Base-by-base conservation (phyloP, 306 rosid species). In the Cicer arietinum region DNA sequence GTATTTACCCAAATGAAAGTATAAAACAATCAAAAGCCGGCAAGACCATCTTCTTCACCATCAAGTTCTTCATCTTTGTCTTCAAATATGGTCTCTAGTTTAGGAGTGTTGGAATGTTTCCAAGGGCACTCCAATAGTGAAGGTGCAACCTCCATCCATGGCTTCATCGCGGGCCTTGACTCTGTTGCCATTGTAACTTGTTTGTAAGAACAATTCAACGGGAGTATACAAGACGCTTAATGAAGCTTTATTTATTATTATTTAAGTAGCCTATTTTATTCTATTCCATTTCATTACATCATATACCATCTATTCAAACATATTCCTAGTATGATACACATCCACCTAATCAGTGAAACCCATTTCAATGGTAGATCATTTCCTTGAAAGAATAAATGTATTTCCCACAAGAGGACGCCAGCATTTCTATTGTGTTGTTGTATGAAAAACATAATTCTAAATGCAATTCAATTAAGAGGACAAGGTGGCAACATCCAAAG, bases 121-220 rank as follows among this genome's bases (percentile, higher is more conserved):
- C 41, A 9, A 14, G 81, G 84, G 66, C 57, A 79, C 47, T 84
- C 89, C 41, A 85, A 63, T 54, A 80, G 79, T 18, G 80, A 58
- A 64, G 90, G 93, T 16, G 82, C 90, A 44, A 89, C 88, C 78
- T 86, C 89, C 6, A 83, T 70, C 90, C 87, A 86, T 1, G 88
- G 82, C 78, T 50, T 83, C 88, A 69, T 79, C 56, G 13, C 30
- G 11, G 41, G 75, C 72, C 76, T 68, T 1, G 42, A n/a, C 59
- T 83, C 84, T 54, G 39, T 68, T 0, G 80, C 84, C 91, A 89
- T 89, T 63, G 52, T 5, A 2, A 16, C 58, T 58, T 69, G 8
- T 14, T 51, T 66, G 53, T 30, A 41, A 8, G 8, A 22, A 14
- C 42, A 40, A n/a, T 13, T 6, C 3, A 45, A 16, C 39, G 16